phyloP scores from a whole-genome alignment of 2,329 filamentous ascomycete species.

The Hansfordia pulvinata region DNA sequence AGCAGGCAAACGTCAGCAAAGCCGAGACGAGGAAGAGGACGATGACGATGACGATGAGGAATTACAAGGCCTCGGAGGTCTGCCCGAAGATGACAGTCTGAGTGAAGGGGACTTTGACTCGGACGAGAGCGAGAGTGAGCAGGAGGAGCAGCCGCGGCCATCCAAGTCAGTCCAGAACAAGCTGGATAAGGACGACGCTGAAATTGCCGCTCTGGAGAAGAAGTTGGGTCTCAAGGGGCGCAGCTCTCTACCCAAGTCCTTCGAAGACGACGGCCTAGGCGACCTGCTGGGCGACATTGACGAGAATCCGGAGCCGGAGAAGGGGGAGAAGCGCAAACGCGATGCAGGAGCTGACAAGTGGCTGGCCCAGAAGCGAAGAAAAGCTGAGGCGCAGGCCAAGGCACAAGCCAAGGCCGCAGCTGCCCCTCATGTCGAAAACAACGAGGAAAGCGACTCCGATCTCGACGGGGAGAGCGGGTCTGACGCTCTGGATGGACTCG shows the following conservation, averaged over 20 bases:
- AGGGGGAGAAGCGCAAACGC: constrained; percentile 46
- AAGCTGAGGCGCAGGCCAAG: constrained; percentile 20
- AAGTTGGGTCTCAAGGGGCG: constrained; percentile 71
- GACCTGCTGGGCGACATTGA: constrained; percentile 53
- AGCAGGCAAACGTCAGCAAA: no score
- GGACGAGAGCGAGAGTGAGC: constrained; percentile 14
- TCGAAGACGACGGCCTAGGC: constrained; percentile 72
- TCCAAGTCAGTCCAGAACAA: constrained; percentile 39
- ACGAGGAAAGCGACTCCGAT: constrained; percentile 10
- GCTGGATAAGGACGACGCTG: constrained; percentile 69
- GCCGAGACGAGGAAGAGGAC: constrained; percentile 9
- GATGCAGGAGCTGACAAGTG: constrained; percentile 45
- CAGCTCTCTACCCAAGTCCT: constrained; percentile 59
- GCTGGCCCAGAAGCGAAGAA: constrained; percentile 42
- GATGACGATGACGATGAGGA: constrained; percentile 7
- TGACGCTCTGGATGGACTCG: no score
- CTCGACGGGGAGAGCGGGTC: constrained; percentile 10
- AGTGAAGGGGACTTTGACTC: constrained; percentile 1
- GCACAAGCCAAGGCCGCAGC: constrained; percentile 2
- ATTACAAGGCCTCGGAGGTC: background rate
- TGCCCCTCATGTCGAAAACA: constrained; percentile 5
- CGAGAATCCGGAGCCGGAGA: constrained; percentile 29
- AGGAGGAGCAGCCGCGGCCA: constrained; percentile 13
- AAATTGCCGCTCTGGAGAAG: constrained; percentile 78
- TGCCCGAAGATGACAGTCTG: background rate